These are phyloP conservation scores for Salix dunnii DNA, from an alignment of 345 rosid species.

Conservation along the genomic window DNA sequence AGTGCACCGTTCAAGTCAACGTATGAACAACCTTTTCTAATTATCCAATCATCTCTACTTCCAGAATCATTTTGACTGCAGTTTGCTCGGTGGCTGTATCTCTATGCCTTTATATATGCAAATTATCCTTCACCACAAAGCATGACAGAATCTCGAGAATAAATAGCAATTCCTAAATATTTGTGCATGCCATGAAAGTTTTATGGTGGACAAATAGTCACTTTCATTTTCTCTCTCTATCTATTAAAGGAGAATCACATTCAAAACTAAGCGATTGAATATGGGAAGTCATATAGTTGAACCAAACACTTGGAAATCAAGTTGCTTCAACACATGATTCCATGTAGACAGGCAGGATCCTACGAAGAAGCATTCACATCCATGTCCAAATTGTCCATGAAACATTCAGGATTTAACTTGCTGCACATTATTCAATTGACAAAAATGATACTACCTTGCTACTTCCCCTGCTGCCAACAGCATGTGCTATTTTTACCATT, in stretches of 20 bases:
- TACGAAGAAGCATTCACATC: not conserved
- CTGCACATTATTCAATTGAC: not conserved
- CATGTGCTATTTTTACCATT: not conserved
- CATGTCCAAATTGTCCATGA: not conserved
- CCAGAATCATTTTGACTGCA: not conserved
- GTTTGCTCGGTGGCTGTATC: not conserved
- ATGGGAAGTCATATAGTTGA: not conserved
- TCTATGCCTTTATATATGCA: not conserved
- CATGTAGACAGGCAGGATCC: not conserved
- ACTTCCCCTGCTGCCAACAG: not conserved
- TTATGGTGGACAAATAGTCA: not conserved
- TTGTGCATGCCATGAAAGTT: not conserved
- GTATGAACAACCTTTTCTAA: conserved; percentile 26
- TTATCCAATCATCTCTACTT: not conserved
- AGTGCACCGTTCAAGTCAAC: conserved; percentile 96
- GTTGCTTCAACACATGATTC: not conserved
- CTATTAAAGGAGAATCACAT: not conserved
- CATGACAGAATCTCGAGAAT: not conserved
- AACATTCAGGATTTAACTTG: not conserved
- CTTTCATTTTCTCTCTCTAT: not conserved
- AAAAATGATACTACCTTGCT: not conserved
- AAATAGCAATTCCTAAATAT: not conserved
- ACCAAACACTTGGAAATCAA: not conserved
- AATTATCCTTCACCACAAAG: not conserved
- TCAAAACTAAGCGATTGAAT: not conserved